Percentiles rank a stretch among this genome's conserved stretches.
phyloP scores from a whole-genome alignment of 345 rosid species.

The Populus tremula region DNA sequence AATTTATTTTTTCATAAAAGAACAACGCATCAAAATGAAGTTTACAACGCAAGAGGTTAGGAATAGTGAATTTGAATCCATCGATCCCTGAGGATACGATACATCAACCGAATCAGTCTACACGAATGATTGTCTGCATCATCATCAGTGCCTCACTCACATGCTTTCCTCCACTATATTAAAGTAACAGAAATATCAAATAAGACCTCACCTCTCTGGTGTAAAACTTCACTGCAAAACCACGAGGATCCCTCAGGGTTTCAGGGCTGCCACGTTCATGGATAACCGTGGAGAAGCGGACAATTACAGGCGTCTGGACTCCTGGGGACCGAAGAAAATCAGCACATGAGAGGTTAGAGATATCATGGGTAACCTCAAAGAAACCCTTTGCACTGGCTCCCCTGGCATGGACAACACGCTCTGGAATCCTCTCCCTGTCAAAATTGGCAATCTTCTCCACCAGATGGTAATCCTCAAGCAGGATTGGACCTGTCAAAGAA shows the following conservation, averaged over 20 bases:
- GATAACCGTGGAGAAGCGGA: conserved; percentile 95
- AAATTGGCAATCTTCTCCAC: conserved; percentile 91
- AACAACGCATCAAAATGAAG: background rate
- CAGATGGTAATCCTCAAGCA: conserved; percentile 94
- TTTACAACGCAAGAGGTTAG: background rate
- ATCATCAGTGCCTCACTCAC: background rate
- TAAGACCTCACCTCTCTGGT: conserved; percentile 77
- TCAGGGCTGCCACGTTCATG: conserved; percentile 99
- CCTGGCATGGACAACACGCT: conserved; percentile 97
- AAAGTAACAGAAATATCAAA: background rate
- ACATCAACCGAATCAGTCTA: background rate
- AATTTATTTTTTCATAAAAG: background rate
- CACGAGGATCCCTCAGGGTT: conserved; percentile 93
- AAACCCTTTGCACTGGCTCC: conserved; percentile 99
- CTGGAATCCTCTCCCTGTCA: conserved; percentile 91
- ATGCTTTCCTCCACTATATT: background rate
- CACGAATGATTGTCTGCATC: background rate
- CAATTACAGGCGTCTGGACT: conserved; percentile 90
- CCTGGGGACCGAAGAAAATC: conserved; percentile 95
- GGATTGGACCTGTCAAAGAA: conserved; percentile 67
- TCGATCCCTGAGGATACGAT: background rate
- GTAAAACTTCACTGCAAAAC: conserved; percentile 96
- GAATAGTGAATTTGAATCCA: background rate
- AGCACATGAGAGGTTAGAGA: conserved; percentile 73
- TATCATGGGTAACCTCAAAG: conserved; percentile 94